Conservation (phyloP, 1,284 basidiomycete species). For the Ceratobasidium sp. region DNA sequence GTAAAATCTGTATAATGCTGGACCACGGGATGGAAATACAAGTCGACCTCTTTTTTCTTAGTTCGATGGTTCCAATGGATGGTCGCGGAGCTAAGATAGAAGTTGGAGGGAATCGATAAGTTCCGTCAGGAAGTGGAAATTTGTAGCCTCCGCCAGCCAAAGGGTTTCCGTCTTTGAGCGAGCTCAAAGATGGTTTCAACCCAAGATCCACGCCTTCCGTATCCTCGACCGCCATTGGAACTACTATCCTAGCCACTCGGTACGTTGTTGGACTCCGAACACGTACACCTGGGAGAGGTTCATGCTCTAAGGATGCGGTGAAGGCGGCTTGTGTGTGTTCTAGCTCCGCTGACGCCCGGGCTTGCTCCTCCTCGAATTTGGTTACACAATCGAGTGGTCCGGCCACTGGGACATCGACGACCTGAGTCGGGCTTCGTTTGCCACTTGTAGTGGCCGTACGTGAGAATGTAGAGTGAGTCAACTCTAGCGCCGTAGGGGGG, state of each 20-base stretch:
- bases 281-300: conserved; percentile 33
- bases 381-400: background rate
- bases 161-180: background rate
- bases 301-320: conserved; percentile 32
- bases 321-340: conserved; percentile 39
- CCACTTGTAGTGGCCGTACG: background rate
- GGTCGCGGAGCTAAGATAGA: background rate
- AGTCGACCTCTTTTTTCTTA: background rate
- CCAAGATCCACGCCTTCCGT: too few species aligned
- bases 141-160: conserved; percentile 28
- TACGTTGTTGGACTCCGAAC: conserved; percentile 39
- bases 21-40: conserved; percentile 30
- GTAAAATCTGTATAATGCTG: conserved; percentile 5
- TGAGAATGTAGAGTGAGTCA: conserved; percentile 18
- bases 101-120: conserved; percentile 13
- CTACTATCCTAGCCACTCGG: conserved; percentile 13
- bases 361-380: conserved; percentile 28
- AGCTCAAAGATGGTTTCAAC: background rate
- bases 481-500: conserved; percentile 26
- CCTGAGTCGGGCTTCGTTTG: background rate
- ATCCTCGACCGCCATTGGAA: conserved; percentile 39
- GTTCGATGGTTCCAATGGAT: background rate
- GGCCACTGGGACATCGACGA: conserved; percentile 3
- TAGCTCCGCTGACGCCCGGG: conserved; percentile 41
- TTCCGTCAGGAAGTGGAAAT: conserved; percentile 13